Evolutionary conservation across 495 filamentous ascomycete genomes (phyloP), one percentile per base, ranked within the genome.

Genomic region (Hypoxylon fragiforme): DNA sequence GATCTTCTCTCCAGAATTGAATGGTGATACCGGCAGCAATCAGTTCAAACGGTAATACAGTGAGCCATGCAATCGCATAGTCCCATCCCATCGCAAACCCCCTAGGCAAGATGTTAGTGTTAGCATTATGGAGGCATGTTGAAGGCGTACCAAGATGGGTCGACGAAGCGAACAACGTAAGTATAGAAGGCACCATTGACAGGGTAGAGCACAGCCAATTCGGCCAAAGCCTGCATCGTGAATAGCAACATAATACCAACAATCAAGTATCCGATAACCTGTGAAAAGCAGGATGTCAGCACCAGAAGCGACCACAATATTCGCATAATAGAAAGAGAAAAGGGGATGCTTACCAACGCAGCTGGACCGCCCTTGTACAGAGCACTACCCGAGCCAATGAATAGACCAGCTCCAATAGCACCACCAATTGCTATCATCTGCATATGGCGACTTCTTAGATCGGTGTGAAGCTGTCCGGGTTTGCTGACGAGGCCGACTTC

Each of bases 31-130:
- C 73, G 13, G 80, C 79, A 44, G 76, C 77, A 16, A 74, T 75
- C 3, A 79, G 65, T 55, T 81, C 79, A 52, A 80, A 78, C 19
- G 76, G 76, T 7, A 81, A 62, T 14, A 79, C 67, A 13, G 71
- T 71, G 26, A 78, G 51, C 85, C 85, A 88, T 16, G 71, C 67
- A 21, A 86, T 72, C 30, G 80, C 78, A 53, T 88, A 89, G 60
- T 86, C 77, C 84, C 85, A 88, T 16, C 89, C 89, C 71, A 91
- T 87, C 44, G 88, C 85, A 62, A 92, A 91, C 13, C 89, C 88
- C 70, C 70, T 15, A 18, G 13, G 9, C 14, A 9, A 1, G 9
- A 16, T 18, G 47, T 30, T 13, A 24, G 15, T 28, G 15, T 13
- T n/a, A 30, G 34, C 11, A 35, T 5, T 13, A 26, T 7, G 2